Conservation (phyloP, 2,329 filamentous ascomycete species). For the Chaetomium sp. region DNA sequence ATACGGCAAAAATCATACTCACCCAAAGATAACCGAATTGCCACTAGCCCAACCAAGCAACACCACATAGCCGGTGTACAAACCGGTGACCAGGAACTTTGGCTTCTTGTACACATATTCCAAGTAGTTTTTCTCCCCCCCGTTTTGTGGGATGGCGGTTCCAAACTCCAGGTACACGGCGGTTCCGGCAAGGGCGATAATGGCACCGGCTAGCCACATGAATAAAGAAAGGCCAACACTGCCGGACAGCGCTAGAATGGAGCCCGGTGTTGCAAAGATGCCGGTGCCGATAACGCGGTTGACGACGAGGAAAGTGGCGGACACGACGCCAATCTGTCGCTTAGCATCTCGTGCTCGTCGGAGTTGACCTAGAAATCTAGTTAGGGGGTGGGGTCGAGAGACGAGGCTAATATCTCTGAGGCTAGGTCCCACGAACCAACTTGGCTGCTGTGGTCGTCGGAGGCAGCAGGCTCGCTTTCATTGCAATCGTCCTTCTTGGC, state of each 20-base stretch:
- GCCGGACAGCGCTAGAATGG: conserved; percentile 59
- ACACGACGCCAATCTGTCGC: conserved; percentile 57
- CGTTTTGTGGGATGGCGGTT: conserved; percentile 64
- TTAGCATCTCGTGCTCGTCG: conserved; percentile 50
- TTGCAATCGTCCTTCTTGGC: neutral
- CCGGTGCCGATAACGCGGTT: conserved; percentile 69
- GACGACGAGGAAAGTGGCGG: conserved; percentile 62
- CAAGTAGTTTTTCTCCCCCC: conserved; percentile 69
- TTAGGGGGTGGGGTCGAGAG: neutral
- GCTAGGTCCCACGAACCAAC: conserved; percentile 17
- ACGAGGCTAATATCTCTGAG: neutral
- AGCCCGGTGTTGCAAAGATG: conserved; percentile 65
- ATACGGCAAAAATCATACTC: neutral
- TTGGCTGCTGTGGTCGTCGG: conserved; percentile 15
- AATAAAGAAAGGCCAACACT: conserved; percentile 64
- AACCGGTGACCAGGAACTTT: conserved; percentile 60
- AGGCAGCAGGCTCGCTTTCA: neutral
- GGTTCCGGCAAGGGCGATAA: conserved; percentile 64
- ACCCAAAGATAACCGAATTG: conserved; percentile 65
- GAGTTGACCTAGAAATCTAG: conserved; percentile 36
- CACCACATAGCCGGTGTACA: conserved; percentile 64
- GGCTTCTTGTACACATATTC: conserved; percentile 65
- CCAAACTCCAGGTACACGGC: conserved; percentile 69
- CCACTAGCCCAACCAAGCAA: conserved; percentile 67
- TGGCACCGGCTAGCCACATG: conserved; percentile 63